phyloP scores from a whole-genome alignment of 2,329 filamentous ascomycete genomes.

The Ploettnerulaceae sp. region DNA sequence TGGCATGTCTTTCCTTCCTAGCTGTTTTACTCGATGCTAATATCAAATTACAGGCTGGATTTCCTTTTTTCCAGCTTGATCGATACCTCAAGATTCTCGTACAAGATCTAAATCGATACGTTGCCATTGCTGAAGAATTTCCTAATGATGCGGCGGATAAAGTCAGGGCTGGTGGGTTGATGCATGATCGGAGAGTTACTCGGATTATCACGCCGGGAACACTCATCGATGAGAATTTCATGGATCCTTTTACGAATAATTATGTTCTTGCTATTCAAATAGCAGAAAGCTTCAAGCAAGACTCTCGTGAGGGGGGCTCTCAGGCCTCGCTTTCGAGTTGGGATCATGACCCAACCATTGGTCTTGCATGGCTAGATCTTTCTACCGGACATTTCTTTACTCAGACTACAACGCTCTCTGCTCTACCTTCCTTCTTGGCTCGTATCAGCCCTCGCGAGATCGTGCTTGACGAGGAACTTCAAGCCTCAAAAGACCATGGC shows the following conservation, averaged over 20 bases:
- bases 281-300: constrained; percentile 34
- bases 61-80: constrained; percentile 89
- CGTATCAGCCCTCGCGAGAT: constrained; percentile 82
- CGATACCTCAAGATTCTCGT: constrained; percentile 90
- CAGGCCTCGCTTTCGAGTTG: constrained; percentile 6
- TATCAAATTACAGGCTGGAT: constrained; percentile 61
- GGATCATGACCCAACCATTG: constrained; percentile 45
- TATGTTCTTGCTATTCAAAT: constrained; percentile 80
- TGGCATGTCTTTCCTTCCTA: constrained; percentile 54
- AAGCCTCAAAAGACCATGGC: constrained; percentile 52
- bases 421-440: constrained; percentile 74
- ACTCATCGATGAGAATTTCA: constrained; percentile 94
- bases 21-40: constrained; percentile 3
- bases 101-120: constrained; percentile 82
- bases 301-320: not conserved
- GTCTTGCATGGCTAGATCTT: constrained; percentile 89
- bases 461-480: constrained; percentile 63
- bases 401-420: constrained; percentile 64
- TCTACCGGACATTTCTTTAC: constrained; percentile 94
- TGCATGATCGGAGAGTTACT: constrained; percentile 80
- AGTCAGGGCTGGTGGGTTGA: constrained; percentile 68
- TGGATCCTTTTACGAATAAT: constrained; percentile 91
- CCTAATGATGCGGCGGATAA: constrained; percentile 66
- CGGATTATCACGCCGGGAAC: constrained; percentile 92
- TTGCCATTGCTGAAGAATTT: constrained; percentile 92